phyloP scores from a whole-genome alignment of 75 land plant genomes.

The Sequoiadendron giganteum region DNA sequence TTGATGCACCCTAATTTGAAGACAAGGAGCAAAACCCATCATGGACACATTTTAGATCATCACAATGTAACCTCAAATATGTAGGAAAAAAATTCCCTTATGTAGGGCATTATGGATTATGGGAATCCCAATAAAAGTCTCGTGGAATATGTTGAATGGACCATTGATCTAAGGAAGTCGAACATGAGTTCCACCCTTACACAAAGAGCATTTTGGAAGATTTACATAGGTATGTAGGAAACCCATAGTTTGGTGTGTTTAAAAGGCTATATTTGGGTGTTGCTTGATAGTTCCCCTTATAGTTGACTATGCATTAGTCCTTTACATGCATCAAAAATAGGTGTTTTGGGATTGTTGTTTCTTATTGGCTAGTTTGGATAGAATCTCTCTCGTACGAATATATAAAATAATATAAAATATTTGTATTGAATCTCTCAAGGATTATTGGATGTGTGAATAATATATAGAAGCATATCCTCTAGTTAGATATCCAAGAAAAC shows the following conservation, averaged over 20 bases:
- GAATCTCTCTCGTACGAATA: neutral
- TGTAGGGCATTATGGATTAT: constrained; percentile 60
- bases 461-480: no score
- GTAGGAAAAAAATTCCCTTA: constrained; percentile 52
- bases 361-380: constrained; percentile 9
- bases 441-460: constrained; percentile 11
- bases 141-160: constrained; percentile 65
- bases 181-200: constrained; percentile 64
- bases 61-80: constrained; percentile 32
- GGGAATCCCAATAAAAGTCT: constrained; percentile 56
- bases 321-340: neutral
- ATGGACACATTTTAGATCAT: constrained; percentile 43
- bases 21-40: constrained; percentile 14
- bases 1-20: constrained; percentile 49
- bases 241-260: constrained; percentile 81
- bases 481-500: neutral
- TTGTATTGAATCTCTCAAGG: neutral
- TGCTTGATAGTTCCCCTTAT: constrained; percentile 78
- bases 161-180: constrained; percentile 61
- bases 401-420: neutral
- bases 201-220: constrained; percentile 64
- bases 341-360: constrained; percentile 9
- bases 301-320: constrained; percentile 44
- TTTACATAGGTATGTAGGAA: constrained; percentile 75
- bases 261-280: constrained; percentile 82